Base-by-base conservation (phyloP, 768 basidiomycete species). In the Rhodotorula sphaerocarpa region DNA sequence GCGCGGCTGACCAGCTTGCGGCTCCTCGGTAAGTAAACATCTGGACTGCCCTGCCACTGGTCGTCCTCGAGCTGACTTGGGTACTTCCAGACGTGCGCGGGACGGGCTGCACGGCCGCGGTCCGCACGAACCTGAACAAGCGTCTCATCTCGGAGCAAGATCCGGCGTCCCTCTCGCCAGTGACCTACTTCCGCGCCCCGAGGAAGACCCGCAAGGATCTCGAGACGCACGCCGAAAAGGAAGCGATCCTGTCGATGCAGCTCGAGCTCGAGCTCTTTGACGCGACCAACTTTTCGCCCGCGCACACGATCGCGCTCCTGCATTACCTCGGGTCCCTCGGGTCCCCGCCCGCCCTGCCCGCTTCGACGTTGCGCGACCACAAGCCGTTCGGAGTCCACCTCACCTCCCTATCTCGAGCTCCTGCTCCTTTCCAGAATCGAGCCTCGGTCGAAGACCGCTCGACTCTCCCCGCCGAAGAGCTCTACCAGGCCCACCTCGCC, bases 211-310 rank as follows among this genome's bases (percentile, higher is more conserved):
- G 43, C 20, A 44, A 44, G 43, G 43, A 2, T 3, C 10, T 20
- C 21, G 55, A 14, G 15, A 7, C 5, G 21, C 11, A 2, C 55
- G 16, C 28, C 30, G 31, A 23, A 14, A 39, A 9, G 16, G 36
- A 16, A 39, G 36, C 36, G 36, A 39, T 16, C 36, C 21, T 21
- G n/a, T n/a, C 48, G 14, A 3, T 9, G 5, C 9, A 31, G 6
- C 21, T 59, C 54, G 63, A 65, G 28, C 50, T 51, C 6, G 57
- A 65, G 30, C 50, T 65, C 21, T 65, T 65, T 50, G 63, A 55
- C 16, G 41, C 54, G 2, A 18, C 33, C 6, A 51, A 58, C 50
- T 46, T 39, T 23, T 50, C 63, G 3, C 47, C 54, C 0, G 44
- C 63, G 3, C 63, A 57, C 20, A 16, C 27, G n/a, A 48, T 65